Evolutionary conservation across 768 basidiomycete genomes (phyloP).

Genomic region (Phanerochaete sordida): DNA sequence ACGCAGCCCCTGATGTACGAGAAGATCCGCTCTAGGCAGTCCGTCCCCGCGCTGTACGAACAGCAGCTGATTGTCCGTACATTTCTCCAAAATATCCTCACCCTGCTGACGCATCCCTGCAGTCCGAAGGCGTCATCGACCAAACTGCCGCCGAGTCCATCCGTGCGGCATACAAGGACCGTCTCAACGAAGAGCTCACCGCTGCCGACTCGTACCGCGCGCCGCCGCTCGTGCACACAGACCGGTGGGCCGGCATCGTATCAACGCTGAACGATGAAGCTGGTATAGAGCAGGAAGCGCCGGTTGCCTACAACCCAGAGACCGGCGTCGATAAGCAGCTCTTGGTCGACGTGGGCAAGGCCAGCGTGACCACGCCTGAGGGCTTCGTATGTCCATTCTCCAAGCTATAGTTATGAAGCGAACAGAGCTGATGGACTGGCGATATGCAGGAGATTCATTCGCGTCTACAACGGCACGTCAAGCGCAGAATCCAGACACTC

Average conservation of each 20-base stretch:
- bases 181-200: conserved; percentile 61
- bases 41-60: conserved; percentile 81
- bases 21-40: conserved; percentile 71
- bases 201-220: conserved; percentile 46
- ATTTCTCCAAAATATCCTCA: neutral
- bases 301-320: conserved; percentile 41
- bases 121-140: conserved; percentile 49
- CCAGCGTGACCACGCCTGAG: conserved; percentile 58
- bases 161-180: conserved; percentile 54
- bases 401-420: neutral
- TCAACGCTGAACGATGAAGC: conserved; percentile 52
- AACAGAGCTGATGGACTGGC: neutral
- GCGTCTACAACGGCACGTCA: conserved; percentile 75
- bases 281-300: conserved; percentile 32
- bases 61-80: conserved; percentile 64
- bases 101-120: neutral
- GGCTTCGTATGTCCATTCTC: conserved; percentile 49
- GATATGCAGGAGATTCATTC: conserved; percentile 66
- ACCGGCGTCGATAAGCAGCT: conserved; percentile 60
- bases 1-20: conserved; percentile 92
- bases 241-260: conserved; percentile 58
- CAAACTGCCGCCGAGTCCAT: conserved; percentile 43
- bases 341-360: conserved; percentile 59
- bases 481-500: conserved; percentile 67
- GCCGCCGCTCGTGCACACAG: conserved; percentile 51